A percentile compares a stretch with the other conserved stretches of the same genome.
Evolutionary conservation across 352 stramenopile genomes (phyloP).

Genomic region (Thalassiosira oceanica): DNA sequence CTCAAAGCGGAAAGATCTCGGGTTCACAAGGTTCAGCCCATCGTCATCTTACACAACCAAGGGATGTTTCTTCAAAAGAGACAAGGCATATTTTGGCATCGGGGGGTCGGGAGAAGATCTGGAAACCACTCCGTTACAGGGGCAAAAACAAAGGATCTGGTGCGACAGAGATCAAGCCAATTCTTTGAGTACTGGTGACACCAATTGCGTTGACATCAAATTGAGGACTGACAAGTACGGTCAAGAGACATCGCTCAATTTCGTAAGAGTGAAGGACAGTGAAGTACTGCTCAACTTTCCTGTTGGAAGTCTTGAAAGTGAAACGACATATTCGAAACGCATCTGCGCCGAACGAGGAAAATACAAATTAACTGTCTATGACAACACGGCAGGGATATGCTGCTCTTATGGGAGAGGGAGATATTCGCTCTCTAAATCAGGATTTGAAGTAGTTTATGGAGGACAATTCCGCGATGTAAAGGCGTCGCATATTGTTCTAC

Average conservation of each 20-base stretch:
- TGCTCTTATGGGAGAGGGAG: constrained; percentile 5
- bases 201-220: no score
- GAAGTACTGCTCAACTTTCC: no score
- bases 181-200: no score
- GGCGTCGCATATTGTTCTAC: constrained; percentile 16
- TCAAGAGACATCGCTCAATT: no score
- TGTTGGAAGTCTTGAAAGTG: constrained; percentile 6
- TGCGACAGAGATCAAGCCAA: constrained; percentile 4
- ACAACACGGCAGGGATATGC: neutral
- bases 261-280: no score
- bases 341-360: constrained; percentile 7
- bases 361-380: constrained; percentile 14
- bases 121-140: neutral
- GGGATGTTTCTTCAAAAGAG: constrained; percentile 23
- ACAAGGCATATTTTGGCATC: constrained; percentile 4
- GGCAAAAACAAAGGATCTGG: constrained; percentile 13
- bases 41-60: constrained; percentile 7
- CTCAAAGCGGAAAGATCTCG: constrained; percentile 2
- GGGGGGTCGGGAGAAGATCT: constrained; percentile 7
- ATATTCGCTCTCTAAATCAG: constrained; percentile 10
- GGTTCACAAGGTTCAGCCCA: neutral
- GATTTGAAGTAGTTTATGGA: constrained; percentile 6
- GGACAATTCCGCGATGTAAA: constrained; percentile 5
- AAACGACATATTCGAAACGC: constrained; percentile 10
- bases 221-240: no score